Conservation (phyloP, 306 rosid species). For the Malus sylvestris region DNA sequence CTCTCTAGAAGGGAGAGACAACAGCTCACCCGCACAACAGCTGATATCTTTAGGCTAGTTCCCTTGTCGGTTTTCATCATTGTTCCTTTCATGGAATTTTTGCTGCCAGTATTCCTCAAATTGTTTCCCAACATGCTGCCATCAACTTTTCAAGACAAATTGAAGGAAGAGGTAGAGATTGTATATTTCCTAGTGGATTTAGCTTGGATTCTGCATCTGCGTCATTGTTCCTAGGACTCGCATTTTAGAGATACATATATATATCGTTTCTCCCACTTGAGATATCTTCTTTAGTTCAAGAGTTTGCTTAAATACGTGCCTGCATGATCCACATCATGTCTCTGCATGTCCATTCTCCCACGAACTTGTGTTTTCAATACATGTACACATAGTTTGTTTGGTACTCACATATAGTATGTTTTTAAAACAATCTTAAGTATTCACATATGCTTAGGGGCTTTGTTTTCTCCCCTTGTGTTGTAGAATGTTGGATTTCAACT, state of each 20-base stretch:
- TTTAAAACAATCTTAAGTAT: not conserved
- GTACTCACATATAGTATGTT: not conserved
- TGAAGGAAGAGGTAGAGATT: constrained; percentile 76
- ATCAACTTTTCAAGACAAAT: constrained; percentile 89
- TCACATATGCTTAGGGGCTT: not conserved
- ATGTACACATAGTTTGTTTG: not conserved
- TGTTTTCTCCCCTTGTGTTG: not conserved
- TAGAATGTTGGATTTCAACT: constrained; percentile 19
- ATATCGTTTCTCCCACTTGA: not conserved
- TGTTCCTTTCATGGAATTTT: constrained; percentile 90
- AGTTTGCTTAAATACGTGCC: not conserved
- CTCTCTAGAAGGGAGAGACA: constrained; percentile 94
- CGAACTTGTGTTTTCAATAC: not conserved
- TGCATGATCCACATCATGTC: not conserved
- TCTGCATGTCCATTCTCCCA: not conserved
- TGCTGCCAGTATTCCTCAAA: constrained; percentile 77
- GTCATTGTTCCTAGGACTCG: too few relatives aligned
- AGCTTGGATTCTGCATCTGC: not conserved
- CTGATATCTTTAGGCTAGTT: constrained; percentile 88
- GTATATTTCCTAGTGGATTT: not conserved
- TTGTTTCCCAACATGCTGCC: constrained; percentile 96
- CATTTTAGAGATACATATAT: too few relatives aligned
- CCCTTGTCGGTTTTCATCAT: constrained; percentile 80
- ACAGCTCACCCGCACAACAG: constrained; percentile 83
- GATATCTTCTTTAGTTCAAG: not conserved